phyloP scores from a whole-genome alignment of 2,329 filamentous ascomycete genomes.

The Penicillium sp. region DNA sequence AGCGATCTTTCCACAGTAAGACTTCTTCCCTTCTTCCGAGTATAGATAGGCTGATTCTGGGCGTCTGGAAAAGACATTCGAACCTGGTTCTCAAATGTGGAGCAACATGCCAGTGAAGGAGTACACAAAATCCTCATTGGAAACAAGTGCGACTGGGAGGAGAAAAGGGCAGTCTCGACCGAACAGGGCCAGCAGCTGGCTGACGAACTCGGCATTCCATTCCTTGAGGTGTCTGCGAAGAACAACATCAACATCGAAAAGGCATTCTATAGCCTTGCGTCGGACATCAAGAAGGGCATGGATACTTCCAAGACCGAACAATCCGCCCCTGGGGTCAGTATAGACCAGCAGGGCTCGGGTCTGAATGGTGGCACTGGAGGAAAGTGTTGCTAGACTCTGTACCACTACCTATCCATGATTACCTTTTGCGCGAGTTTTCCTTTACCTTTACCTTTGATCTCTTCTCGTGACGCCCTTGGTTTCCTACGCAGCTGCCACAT shows the following conservation, averaged over 20 bases:
- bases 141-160: conserved; percentile 99
- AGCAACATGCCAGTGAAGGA: conserved; percentile 94
- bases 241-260: conserved; percentile 99
- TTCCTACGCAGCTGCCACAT: conserved; percentile 14
- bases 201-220: conserved; percentile 71
- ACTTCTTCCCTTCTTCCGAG: conserved; percentile 13
- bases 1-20: conserved; percentile 92
- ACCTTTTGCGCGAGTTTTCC: conserved; percentile 12
- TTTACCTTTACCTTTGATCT: conserved; percentile 1
- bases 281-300: conserved; percentile 98
- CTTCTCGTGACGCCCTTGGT: conserved; percentile 11
- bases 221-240: conserved; percentile 94
- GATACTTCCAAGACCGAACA: conserved; percentile 81
- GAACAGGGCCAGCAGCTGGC: conserved; percentile 91
- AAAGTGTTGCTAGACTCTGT: conserved; percentile 69
- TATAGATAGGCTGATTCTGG: not conserved
- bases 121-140: conserved; percentile 99
- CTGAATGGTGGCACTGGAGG: conserved; percentile 53
- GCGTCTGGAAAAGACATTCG: conserved; percentile 71
- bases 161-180: conserved; percentile 91
- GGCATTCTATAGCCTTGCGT: conserved; percentile 91
- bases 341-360: conserved; percentile 57
- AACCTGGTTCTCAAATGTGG: conserved; percentile 99
- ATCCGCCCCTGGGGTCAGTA: conserved; percentile 62
- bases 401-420: conserved; percentile 11